Conservation (phyloP, 352 stramenopile genomes). For the Pythium chondricola region DNA sequence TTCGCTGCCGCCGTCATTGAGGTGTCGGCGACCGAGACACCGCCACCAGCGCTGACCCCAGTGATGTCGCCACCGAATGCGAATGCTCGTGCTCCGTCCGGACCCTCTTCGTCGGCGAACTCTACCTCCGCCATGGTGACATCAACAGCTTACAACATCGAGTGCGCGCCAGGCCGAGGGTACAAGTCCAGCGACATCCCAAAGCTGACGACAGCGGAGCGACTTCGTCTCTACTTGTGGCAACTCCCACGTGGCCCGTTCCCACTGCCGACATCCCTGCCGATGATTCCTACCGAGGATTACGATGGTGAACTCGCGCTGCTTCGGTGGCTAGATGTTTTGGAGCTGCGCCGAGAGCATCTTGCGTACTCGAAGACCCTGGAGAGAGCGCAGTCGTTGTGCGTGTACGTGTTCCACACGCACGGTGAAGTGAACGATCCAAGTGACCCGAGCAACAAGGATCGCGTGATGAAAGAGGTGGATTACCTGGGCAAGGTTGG, state of each 20-base stretch:
- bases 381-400: constrained; percentile 73
- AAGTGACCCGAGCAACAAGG: constrained; percentile 28
- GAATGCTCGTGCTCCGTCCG: too few species aligned
- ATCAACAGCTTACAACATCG: constrained; percentile 81
- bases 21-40: constrained; percentile 9
- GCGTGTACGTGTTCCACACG: constrained; percentile 81
- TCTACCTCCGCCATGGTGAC: constrained; percentile 36
- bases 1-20: constrained; percentile 59
- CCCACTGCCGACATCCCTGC: constrained; percentile 55
- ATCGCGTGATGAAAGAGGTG: constrained; percentile 59
- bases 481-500: constrained; percentile 81
- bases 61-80: constrained; percentile 18
- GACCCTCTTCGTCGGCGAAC: background rate
- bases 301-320: constrained; percentile 65
- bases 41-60: background rate
- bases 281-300: constrained; percentile 50
- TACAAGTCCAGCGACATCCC: constrained; percentile 81
- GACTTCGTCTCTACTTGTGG: constrained; percentile 78
- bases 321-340: constrained; percentile 75
- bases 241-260: constrained; percentile 69
- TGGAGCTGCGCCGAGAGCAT: constrained; percentile 73
- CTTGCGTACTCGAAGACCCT: constrained; percentile 72
- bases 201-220: constrained; percentile 51
- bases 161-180: constrained; percentile 71
- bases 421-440: constrained; percentile 61